Evolutionary conservation across 352 stramenopile genomes (phyloP).

Genomic region (Saprolegnia parasitica): DNA sequence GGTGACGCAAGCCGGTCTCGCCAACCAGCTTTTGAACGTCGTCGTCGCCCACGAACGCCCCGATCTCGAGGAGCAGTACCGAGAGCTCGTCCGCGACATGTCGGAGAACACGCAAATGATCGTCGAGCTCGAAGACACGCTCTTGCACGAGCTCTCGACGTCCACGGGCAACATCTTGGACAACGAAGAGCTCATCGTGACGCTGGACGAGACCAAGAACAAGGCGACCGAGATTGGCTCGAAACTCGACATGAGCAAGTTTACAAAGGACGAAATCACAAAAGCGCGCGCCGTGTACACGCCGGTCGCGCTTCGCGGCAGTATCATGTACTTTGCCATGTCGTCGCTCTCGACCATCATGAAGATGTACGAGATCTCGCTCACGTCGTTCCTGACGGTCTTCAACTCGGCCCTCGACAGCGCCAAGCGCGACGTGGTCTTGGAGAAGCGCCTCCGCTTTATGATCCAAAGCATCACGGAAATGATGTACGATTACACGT

Average conservation of each 20-base stretch:
- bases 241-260: conserved; percentile 89
- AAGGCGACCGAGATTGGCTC: conserved; percentile 92
- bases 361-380: conserved; percentile 95
- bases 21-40: conserved; percentile 92
- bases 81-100: conserved; percentile 90
- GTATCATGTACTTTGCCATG: conserved; percentile 94
- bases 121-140: conserved; percentile 89
- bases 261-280: conserved; percentile 93
- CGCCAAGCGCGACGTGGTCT: conserved; percentile 86
- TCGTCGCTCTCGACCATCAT: conserved; percentile 89
- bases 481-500: conserved; percentile 96
- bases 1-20: conserved; percentile 88
- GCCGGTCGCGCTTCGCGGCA: conserved; percentile 87
- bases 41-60: conserved; percentile 91
- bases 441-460: conserved; percentile 83
- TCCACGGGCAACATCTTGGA: conserved; percentile 92
- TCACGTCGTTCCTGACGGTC: conserved; percentile 89
- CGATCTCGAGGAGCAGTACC: conserved; percentile 92
- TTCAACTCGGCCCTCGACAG: conserved; percentile 89
- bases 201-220: conserved; percentile 93
- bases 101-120: conserved; percentile 90
- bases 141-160: conserved; percentile 87
- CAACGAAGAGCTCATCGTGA: conserved; percentile 93
- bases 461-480: conserved; percentile 89
- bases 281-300: conserved; percentile 88